Evolutionary conservation across 345 rosid genomes (phyloP).

Genomic region (Salix dunnii): DNA sequence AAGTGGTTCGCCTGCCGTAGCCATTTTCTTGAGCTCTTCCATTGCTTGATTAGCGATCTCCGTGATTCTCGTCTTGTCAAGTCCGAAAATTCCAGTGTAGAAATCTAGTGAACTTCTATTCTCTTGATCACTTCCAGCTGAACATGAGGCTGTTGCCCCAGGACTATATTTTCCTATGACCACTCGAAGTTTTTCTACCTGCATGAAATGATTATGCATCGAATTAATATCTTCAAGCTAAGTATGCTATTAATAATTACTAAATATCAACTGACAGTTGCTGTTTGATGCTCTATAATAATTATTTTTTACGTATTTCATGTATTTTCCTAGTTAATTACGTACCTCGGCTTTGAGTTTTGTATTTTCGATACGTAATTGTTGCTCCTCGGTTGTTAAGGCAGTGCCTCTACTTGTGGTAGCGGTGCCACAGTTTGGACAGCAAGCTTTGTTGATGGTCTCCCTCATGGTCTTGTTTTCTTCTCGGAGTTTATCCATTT

Average conservation of each 20-base stretch:
- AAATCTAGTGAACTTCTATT: conserved; percentile 70
- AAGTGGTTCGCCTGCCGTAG: conserved; percentile 63
- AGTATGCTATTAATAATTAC: no score
- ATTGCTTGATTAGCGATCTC: conserved; percentile 72
- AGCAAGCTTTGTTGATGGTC: conserved; percentile 63
- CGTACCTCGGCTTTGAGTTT: conserved; percentile 80
- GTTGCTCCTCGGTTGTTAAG: conserved; percentile 56
- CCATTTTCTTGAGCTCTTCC: conserved; percentile 85
- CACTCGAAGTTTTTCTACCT: conserved; percentile 74
- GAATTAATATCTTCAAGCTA: no score
- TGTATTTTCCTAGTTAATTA: not conserved
- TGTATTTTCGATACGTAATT: conserved; percentile 75
- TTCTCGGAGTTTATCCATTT: conserved; percentile 79
- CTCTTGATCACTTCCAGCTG: conserved; percentile 60
- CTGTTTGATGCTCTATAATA: not conserved
- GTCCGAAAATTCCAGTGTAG: conserved; percentile 69
- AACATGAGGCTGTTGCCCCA: conserved; percentile 57
- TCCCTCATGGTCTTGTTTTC: conserved; percentile 89
- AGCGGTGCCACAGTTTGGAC: conserved; percentile 77
- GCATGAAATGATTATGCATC: not conserved
- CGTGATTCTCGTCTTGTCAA: conserved; percentile 66
- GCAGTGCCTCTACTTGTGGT: conserved; percentile 46
- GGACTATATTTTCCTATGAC: conserved; percentile 55
- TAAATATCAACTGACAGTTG: no score
- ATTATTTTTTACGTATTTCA: not conserved